Evolutionary conservation across 2,329 filamentous ascomycete genomes (phyloP).

Genomic region (Monosporascus cannonballus): DNA sequence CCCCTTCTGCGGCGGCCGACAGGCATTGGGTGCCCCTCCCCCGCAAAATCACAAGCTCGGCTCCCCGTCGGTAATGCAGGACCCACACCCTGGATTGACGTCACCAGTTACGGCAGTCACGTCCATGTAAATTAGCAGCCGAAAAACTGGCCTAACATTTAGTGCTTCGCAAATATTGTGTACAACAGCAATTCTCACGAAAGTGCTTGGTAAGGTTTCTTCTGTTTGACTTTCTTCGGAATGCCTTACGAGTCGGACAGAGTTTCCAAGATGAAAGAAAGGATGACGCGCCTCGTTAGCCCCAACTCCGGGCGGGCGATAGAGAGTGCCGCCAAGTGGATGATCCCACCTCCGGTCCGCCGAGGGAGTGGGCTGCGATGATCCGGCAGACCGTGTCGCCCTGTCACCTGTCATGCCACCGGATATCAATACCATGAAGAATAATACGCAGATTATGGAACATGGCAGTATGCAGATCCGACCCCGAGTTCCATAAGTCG

Average conservation of each 20-base stretch:
- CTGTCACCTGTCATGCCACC: too few relatives aligned
- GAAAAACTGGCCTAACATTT: too few relatives aligned
- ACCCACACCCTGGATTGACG: background rate
- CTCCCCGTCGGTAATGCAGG: conserved; percentile 39
- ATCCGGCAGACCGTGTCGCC: background rate
- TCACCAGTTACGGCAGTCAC: background rate
- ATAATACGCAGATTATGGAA: background rate
- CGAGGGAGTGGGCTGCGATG: background rate
- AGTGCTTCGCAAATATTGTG: too few relatives aligned
- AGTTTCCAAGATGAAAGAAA: too few relatives aligned
- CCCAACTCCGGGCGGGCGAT: too few relatives aligned
- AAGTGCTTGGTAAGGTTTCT: too few relatives aligned
- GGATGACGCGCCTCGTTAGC: too few relatives aligned
- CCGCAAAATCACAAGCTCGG: conserved; percentile 56
- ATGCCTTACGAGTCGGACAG: too few relatives aligned
- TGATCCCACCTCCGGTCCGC: background rate
- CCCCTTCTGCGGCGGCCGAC: background rate
- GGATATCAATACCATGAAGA: background rate
- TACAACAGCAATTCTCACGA: too few relatives aligned
- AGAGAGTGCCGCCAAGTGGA: background rate
- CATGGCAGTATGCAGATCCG: background rate
- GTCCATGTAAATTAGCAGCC: too few relatives aligned
- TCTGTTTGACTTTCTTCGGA: too few relatives aligned
- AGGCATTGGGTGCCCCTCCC: conserved; percentile 22
- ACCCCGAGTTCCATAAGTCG: background rate